phyloP scores from a whole-genome alignment of 257 asterid genomes.

The Nicotiana benthamiana region DNA sequence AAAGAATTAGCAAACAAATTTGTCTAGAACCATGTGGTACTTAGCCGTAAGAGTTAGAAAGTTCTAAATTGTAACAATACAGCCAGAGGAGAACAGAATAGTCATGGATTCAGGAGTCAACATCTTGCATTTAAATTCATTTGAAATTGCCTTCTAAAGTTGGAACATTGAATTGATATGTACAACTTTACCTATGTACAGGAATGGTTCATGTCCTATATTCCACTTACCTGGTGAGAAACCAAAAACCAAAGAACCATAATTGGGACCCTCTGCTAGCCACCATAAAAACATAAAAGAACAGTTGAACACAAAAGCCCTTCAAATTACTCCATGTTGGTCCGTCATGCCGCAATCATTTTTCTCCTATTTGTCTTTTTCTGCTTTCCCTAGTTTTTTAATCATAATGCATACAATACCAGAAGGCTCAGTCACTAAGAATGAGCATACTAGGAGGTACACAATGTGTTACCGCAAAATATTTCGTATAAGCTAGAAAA shows the following conservation, averaged over 20 bases:
- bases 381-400: slow-evolving; percentile 1
- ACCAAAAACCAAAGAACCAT: slow-evolving; percentile 14
- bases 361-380: slow-evolving; percentile 8
- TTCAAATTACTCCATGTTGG: slow-evolving; percentile 5
- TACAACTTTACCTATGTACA: too few relatives aligned
- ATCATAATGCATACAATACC: neutral
- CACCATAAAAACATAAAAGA: slow-evolving; percentile 29
- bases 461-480: neutral
- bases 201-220: neutral
- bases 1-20: too few relatives aligned
- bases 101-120: too few relatives aligned
- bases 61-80: too few relatives aligned
- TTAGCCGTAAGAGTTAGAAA: too few relatives aligned
- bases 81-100: too few relatives aligned
- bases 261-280: slow-evolving; percentile 21
- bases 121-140: too few relatives aligned
- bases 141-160: too few relatives aligned
- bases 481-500: neutral
- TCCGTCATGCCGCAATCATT: slow-evolving; percentile 1
- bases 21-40: too few relatives aligned
- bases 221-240: neutral
- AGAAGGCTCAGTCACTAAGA: neutral
- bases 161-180: too few relatives aligned
- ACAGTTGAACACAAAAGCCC: slow-evolving; percentile 15
- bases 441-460: neutral